Evolutionary conservation across 2,329 filamentous ascomycete species (phyloP), one percentile per base, ranked within the genome.

Genomic region (Apiospora arundinis): DNA sequence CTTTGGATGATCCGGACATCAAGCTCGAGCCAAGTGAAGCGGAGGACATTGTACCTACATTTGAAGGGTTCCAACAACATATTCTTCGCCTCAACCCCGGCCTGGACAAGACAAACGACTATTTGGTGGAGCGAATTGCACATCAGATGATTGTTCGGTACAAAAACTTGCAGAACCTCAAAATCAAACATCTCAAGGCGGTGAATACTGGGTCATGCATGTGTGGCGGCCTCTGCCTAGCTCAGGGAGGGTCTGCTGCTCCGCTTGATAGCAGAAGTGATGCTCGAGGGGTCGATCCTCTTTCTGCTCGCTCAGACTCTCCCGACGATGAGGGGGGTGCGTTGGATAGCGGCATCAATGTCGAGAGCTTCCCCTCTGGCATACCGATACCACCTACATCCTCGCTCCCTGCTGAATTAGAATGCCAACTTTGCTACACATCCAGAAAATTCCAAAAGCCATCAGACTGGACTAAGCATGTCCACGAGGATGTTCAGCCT

Each of bases 381-480:
- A 94, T 97, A 6, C 94, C 94, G 8, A 88, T 94, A 81, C 95
- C 95, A 7, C 94, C 94, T 1, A 92, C 94, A 2, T 87, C 85
- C 71, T 88, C 89, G 21, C 86, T 98, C 8, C 95, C 95, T 0
- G 94, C 95, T 4, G 91, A 95, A 78, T 95, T 97, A 73, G 95
- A 98, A 83, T 98, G 95, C 76, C 92, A 93, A 48, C 85, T 97
- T 28, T 97, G 95, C 83, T 97, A 94, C 83, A 90, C 92, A 75
- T 88, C 91, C 69, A 97, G 96, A 85, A 94, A 91, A 77, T 95
- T 96, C 76, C 90, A 92, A 76, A 97, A 97, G 81, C 95, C 95
- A 21, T 97, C 95, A 0, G 95, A 98, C 81, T 98, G 95, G 95
- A 97, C 95, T 1, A 97, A 98, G 80, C 95, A 98, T 78, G 93